Percentiles rank a stretch among this genome's conserved stretches.
Evolutionary conservation across 169 alveolate genomes (phyloP).

Genomic region (Plasmodium inui): DNA sequence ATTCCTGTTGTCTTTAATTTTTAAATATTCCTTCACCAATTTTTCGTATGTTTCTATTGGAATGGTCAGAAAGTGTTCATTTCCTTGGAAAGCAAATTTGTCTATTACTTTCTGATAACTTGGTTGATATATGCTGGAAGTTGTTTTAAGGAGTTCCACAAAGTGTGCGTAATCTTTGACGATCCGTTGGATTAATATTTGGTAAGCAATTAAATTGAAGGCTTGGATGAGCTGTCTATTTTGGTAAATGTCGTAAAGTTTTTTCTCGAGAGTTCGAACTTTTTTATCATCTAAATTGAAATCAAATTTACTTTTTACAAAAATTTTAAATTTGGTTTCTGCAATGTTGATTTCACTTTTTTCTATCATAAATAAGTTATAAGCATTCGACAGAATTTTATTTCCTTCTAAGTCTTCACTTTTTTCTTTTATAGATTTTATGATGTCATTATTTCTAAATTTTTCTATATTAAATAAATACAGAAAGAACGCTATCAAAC

Average conservation of each 20-base stretch:
- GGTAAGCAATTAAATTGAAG: background rate
- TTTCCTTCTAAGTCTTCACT: background rate
- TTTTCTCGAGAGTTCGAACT: constrained; percentile 9
- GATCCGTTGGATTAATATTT: background rate
- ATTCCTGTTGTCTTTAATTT: constrained; percentile 7
- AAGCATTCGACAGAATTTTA: constrained; percentile 5
- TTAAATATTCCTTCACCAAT: background rate
- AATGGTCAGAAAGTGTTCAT: background rate
- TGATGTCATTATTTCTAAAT: background rate
- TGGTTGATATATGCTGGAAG: background rate
- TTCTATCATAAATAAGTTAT: background rate
- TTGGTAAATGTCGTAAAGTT: constrained; percentile 14
- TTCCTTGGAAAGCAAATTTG: background rate
- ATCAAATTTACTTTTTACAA: constrained; percentile 14
- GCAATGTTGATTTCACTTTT: constrained; percentile 5
- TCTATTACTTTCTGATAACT: background rate
- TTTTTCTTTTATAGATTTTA: constrained; percentile 8
- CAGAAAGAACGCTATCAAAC: background rate
- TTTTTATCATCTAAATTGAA: background rate
- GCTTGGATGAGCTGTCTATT: background rate
- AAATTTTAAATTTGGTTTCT: constrained; percentile 13
- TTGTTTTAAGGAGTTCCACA: background rate
- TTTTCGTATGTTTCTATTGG: background rate
- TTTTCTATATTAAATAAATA: background rate
- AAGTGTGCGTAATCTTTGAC: background rate